Evolutionary conservation across 257 asterid genomes (phyloP).

Genomic region (Scutellaria barbata): DNA sequence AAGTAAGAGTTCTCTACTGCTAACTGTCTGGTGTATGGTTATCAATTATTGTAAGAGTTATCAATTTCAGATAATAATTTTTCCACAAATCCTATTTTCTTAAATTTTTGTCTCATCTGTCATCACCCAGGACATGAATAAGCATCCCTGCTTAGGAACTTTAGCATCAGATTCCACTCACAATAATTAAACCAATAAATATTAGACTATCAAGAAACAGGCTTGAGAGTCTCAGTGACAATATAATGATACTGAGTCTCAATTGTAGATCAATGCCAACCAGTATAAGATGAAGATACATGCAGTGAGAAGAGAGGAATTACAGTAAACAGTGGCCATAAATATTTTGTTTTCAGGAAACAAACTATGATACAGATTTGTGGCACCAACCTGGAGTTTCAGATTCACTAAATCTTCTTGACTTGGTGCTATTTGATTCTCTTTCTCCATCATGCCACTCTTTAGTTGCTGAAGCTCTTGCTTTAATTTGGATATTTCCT

Average conservation of each 20-base stretch:
- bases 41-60: constrained; percentile 1
- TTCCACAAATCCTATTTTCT: background rate
- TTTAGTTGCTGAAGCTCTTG: constrained; percentile 80
- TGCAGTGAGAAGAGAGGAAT: background rate
- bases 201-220: constrained; percentile 18
- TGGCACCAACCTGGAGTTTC: constrained; percentile 69
- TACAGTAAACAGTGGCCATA: constrained; percentile 13
- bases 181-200: background rate
- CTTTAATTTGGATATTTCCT: constrained; percentile 73
- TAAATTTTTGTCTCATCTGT: background rate
- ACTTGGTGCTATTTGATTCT: constrained; percentile 51
- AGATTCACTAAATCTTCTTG: constrained; percentile 78
- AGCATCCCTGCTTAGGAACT: constrained; percentile 17
- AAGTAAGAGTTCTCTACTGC: background rate
- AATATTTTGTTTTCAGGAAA: background rate
- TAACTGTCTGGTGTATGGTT: constrained; percentile 8
- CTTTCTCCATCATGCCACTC: constrained; percentile 78
- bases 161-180: background rate
- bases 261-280: background rate
- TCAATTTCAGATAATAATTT: background rate
- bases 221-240: constrained; percentile 4
- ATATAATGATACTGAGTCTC: background rate
- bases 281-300: background rate
- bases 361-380: constrained; percentile 7
- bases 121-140: constrained; percentile 5